Evolutionary conservation across 345 rosid species (phyloP), one percentile per base, ranked within the genome.

Genomic region (Eutrema heterophyllum): DNA sequence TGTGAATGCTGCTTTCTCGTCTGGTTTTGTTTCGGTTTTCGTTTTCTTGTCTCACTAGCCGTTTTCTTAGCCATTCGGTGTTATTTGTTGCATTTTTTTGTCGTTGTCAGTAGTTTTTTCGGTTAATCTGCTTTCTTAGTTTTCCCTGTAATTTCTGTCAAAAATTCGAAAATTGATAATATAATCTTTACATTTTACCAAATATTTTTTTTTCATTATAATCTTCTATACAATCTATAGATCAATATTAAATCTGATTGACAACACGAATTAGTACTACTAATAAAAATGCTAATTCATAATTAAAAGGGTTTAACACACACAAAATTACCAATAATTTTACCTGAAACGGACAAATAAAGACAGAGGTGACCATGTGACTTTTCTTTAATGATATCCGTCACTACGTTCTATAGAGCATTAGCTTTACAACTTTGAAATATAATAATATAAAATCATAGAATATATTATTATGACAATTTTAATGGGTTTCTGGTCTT

Each of bases 381-480:
- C 45, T 40, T 59, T 75, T 55, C 73, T 67, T 59, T 50, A 66
- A 68, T 75, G 55, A 75, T 75, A 60, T 35, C 49, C 40, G 67
- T 75, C 73, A 68, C 79, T 75, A 68, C 67, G 68, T 51, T 75
- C 49, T 30, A 48, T 67, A 59, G 9, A 24, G 50, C 79, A 60
- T 60, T 59, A 51, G 43, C 79, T 75, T 75, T 75, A 67, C 36
- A 58, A 30, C 52, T 61, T 61, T 49, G 12, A 4, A 11, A 9
- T 18, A 58, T 46, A 45, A 30, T 33, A 67, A 13, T 21, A n/a
- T n/a, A 46, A 33, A 9, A 49, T 46, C 18, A 50, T 33, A 40
- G 11, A 67, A 45, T 57, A 58, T 66, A 74, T 24, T 66, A 39
- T 66, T 62, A 24, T 53, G 38, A 43, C 13, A 56, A 27, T 12